These are phyloP conservation scores for Verbena officinalis DNA, from an alignment of 257 asterid genomes.

Conservation along the genomic window DNA sequence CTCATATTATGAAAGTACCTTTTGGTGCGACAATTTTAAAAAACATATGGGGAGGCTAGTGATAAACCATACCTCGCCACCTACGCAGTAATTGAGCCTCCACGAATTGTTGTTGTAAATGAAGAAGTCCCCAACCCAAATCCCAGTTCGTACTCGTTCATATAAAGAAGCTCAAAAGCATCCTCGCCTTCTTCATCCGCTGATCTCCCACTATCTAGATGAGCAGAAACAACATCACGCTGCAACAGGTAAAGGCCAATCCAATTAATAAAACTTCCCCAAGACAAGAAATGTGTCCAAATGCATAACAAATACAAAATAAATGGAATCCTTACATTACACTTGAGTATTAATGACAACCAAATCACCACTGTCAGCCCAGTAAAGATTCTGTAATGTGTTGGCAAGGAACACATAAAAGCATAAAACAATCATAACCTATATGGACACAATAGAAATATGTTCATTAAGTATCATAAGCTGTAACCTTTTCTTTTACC, in stretches of 20 bases:
- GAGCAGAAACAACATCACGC: constrained; percentile 94
- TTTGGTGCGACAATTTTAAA: constrained; percentile 3
- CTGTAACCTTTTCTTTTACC: constrained; percentile 45
- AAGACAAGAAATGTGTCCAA: constrained; percentile 4
- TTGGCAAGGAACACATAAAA: constrained; percentile 32
- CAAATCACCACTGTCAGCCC: constrained; percentile 98
- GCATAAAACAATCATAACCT: constrained; percentile 15
- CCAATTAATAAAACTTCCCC: constrained; percentile 32
- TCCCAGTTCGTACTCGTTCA: constrained; percentile 96
- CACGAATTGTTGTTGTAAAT: constrained; percentile 93
- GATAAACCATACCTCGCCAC: constrained; percentile 84
- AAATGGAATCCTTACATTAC: constrained; percentile 51
- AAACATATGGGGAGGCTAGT: constrained; percentile 1
- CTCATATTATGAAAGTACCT: constrained; percentile 26
- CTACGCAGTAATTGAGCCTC: constrained; percentile 98
- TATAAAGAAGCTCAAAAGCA: constrained; percentile 94
- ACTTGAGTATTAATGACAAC: constrained; percentile 84
- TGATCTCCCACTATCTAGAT: constrained; percentile 87
- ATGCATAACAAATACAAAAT: constrained; percentile 11
- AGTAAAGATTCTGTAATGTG: constrained; percentile 79
- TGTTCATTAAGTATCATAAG: background rate
- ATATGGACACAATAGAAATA: constrained; percentile 27
- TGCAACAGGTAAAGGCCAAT: constrained; percentile 43
- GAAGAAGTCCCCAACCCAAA: constrained; percentile 99
- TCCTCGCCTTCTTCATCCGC: constrained; percentile 96